phyloP scores from a whole-genome alignment of 75 land plant species.

The Pinus albicaulis region DNA sequence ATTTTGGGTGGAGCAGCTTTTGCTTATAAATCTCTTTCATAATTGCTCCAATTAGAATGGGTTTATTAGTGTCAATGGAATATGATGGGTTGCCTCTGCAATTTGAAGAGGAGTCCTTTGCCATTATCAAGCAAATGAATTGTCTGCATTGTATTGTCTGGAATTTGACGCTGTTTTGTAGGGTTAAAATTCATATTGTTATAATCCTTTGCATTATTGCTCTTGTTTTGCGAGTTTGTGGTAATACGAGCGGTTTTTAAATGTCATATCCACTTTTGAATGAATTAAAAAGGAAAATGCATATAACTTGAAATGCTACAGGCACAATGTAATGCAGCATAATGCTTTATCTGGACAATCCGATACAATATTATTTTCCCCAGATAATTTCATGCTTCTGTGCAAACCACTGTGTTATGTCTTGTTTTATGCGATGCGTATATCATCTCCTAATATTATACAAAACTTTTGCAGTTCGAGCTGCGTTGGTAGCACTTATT shows the following conservation, averaged over 20 bases:
- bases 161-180: too few species aligned
- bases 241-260: background rate
- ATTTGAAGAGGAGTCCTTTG: background rate
- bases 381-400: too few species aligned
- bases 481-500: slow-evolving; percentile 96
- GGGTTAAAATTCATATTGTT: background rate
- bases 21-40: background rate
- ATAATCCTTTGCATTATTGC: background rate
- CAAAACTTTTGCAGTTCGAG: slow-evolving; percentile 59
- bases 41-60: background rate
- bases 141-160: background rate
- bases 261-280: background rate
- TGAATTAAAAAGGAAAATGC: background rate
- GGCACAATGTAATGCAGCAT: background rate
- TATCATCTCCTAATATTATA: slow-evolving; percentile 1
- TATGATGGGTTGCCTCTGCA: background rate
- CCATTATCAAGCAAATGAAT: background rate
- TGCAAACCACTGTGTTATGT: background rate
- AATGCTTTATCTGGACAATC: background rate
- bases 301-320: background rate
- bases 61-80: background rate
- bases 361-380: background rate
- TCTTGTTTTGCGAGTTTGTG: background rate
- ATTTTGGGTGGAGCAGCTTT: background rate
- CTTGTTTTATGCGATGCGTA: background rate